Percentiles rank a stretch among this genome's conserved stretches.
Conservation (phyloP, 2,329 filamentous ascomycete genomes). For the Ophiostoma tasmaniense region DNA sequence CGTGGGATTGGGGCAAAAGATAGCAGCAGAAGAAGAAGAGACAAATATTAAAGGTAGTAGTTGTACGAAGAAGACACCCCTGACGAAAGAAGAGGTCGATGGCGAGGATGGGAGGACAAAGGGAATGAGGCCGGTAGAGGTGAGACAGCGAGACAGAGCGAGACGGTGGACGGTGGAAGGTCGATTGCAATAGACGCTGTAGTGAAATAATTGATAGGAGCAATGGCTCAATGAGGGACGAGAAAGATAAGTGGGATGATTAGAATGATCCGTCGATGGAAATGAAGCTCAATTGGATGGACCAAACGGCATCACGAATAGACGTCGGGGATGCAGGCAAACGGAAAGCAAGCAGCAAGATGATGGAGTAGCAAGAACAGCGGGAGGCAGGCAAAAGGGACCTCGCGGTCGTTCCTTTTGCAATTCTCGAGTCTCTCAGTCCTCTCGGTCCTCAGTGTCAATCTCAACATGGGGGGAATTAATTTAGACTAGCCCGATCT, state of each 20-base stretch:
- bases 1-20: neutral
- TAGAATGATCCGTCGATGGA: neutral
- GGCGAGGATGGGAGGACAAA: neutral
- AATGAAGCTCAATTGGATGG: constrained; percentile 10
- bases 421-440: neutral
- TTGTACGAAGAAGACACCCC: neutral
- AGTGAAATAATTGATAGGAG: neutral
- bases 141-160: neutral
- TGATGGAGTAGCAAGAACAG: constrained; percentile 13
- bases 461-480: neutral
- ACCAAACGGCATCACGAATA: constrained; percentile 13
- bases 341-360: constrained; percentile 8
- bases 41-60: neutral
- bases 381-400: constrained; percentile 9
- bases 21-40: neutral
- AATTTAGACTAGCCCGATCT: constrained; percentile 18
- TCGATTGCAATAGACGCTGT: neutral
- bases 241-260: neutral
- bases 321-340: constrained; percentile 10
- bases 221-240: constrained; percentile 4
- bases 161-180: neutral
- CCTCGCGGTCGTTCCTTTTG: neutral
- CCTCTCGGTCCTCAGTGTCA: neutral
- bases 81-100: neutral
- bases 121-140: constrained; percentile 5